Conservation (phyloP, 2,329 filamentous ascomycete genomes). For the Talaromyces albobiverticillius region DNA sequence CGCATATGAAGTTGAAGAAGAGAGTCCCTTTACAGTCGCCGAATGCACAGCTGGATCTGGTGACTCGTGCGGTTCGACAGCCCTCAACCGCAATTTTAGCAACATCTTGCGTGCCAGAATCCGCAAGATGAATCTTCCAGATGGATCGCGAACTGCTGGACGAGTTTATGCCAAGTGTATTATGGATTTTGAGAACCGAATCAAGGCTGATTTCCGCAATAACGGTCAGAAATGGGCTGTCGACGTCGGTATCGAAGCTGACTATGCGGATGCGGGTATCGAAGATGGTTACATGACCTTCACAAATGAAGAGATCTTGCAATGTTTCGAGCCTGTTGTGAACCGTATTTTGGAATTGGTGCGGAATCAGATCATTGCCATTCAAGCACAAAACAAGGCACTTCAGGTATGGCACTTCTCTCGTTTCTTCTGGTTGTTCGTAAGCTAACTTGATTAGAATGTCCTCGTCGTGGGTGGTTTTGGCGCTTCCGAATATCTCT, state of each 20-base stretch:
- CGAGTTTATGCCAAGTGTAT: slow-evolving; percentile 99
- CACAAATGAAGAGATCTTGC: slow-evolving; percentile 97
- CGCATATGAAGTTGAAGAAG: slow-evolving; percentile 97
- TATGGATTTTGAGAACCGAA: slow-evolving; percentile 99
- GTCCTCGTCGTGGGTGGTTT: slow-evolving; percentile 97
- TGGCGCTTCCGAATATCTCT: slow-evolving; percentile 96
- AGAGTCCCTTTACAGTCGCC: slow-evolving; percentile 92
- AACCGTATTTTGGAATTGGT: slow-evolving; percentile 96
- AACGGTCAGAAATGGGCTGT: slow-evolving; percentile 99
- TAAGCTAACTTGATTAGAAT: slow-evolving; percentile 53
- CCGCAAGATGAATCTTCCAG: slow-evolving; percentile 96
- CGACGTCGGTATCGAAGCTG: slow-evolving; percentile 96
- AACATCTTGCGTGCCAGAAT: slow-evolving; percentile 98
- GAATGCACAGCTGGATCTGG: slow-evolving; percentile 97
- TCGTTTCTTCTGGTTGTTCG: background rate
- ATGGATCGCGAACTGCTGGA: slow-evolving; percentile 94
- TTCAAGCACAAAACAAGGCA: slow-evolving; percentile 91
- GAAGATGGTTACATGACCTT: slow-evolving; percentile 99
- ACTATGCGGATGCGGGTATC: slow-evolving; percentile 95
- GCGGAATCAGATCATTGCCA: slow-evolving; percentile 97
- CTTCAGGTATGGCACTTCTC: slow-evolving; percentile 62
- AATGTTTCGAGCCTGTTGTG: slow-evolving; percentile 98
- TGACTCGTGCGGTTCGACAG: slow-evolving; percentile 97
- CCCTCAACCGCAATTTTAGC: slow-evolving; percentile 95
- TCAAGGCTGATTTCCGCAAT: slow-evolving; percentile 99